Evolutionary conservation across 1,284 basidiomycete genomes (phyloP).

Genomic region (Sanguinoderma infundibulare): DNA sequence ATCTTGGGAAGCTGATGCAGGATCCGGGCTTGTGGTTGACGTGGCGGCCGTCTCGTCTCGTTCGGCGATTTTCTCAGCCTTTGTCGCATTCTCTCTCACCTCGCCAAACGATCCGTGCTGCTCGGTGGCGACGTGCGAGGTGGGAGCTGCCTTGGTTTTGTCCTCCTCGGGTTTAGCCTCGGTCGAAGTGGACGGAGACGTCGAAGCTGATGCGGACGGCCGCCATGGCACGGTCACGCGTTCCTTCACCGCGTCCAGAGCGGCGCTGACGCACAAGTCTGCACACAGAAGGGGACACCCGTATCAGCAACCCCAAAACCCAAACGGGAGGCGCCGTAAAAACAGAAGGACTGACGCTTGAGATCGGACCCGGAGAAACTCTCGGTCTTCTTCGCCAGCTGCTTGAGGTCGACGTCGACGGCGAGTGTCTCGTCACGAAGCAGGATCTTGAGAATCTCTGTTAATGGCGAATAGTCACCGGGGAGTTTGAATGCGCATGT

Average conservation of each 20-base stretch:
- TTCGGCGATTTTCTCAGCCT: not conserved
- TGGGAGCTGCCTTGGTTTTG: not conserved
- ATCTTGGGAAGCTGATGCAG: constrained; percentile 5
- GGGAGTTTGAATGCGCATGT: constrained; percentile 2
- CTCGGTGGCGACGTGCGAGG: not conserved
- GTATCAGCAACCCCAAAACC: constrained; percentile 23
- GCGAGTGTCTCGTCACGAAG: constrained; percentile 78
- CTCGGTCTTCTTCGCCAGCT: constrained; percentile 77
- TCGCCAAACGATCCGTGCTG: constrained; percentile 1
- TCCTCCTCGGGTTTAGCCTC: constrained; percentile 9
- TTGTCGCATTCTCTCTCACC: not conserved
- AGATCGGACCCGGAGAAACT: constrained; percentile 93
- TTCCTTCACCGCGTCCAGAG: constrained; percentile 88
- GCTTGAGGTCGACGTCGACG: constrained; percentile 66
- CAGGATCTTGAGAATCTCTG: constrained; percentile 85
- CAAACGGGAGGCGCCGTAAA: constrained; percentile 2
- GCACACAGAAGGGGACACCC: constrained; percentile 4
- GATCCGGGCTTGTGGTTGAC: not conserved
- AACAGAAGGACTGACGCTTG: constrained; percentile 68
- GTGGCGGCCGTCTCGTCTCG: not conserved
- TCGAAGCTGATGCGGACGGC: constrained; percentile 12
- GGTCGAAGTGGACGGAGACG: constrained; percentile 1
- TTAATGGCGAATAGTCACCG: constrained; percentile 1
- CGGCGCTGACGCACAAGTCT: constrained; percentile 92
- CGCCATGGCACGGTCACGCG: constrained; percentile 76